A percentile compares a stretch with the other conserved stretches of the same genome.
phyloP scores from a whole-genome alignment of 306 rosid genomes.

The Quillaja saponaria region DNA sequence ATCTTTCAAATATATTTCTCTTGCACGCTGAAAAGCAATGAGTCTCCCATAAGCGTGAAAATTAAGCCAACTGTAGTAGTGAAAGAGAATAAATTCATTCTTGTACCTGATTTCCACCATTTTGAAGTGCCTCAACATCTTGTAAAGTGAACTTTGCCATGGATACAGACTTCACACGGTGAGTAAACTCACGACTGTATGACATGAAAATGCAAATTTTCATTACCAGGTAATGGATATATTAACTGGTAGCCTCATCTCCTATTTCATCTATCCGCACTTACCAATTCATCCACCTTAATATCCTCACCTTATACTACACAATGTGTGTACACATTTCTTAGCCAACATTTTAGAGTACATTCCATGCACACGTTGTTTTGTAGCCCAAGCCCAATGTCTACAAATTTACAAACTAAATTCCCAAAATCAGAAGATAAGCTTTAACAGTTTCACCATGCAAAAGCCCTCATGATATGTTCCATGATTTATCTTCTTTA shows the following conservation, averaged over 20 bases:
- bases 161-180: constrained; percentile 96
- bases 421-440: no score
- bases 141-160: constrained; percentile 88
- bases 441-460: no score
- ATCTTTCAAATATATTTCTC: constrained; percentile 73
- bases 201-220: constrained; percentile 19
- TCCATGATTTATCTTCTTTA: no score
- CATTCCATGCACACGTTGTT: no score
- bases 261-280: not conserved
- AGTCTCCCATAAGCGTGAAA: constrained; percentile 32
- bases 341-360: no score
- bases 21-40: constrained; percentile 67
- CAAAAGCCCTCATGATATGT: no score
- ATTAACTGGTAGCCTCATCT: no score
- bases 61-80: constrained; percentile 17
- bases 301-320: not conserved
- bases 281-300: not conserved
- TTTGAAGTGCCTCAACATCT: constrained; percentile 89
- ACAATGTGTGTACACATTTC: not conserved
- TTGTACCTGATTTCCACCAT: constrained; percentile 94
- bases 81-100: constrained; percentile 10
- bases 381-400: no score
- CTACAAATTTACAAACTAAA: no score
- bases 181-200: constrained; percentile 92
- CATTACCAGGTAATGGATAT: not conserved